These are phyloP conservation scores for Cubamyces lactineus DNA, from an alignment of 768 basidiomycete genomes.

Conservation along the genomic window DNA sequence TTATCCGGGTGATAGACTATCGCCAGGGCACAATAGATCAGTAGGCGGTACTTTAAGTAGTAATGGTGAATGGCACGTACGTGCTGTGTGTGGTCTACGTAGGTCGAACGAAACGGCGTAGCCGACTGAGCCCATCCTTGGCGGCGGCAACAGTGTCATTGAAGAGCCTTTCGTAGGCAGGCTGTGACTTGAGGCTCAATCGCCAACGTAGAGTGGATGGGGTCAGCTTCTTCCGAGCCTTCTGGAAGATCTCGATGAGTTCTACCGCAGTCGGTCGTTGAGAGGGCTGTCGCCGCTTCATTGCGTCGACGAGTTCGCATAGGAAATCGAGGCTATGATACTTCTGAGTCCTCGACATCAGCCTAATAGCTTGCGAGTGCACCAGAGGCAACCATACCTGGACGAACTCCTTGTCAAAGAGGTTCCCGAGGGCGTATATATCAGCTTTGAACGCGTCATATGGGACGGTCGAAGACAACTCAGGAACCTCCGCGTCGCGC, in stretches of 20 bases:
- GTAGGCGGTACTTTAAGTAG: too few relatives aligned
- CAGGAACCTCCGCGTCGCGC: constrained; percentile 30
- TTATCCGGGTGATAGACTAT: too few relatives aligned
- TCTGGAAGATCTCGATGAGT: constrained; percentile 1
- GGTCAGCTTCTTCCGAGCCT: not conserved
- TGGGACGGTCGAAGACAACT: constrained; percentile 24
- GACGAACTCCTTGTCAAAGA: constrained; percentile 26
- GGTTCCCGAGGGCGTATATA: constrained; percentile 32
- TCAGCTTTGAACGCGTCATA: constrained; percentile 34
- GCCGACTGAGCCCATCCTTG: constrained; percentile 8
- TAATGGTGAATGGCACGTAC: not conserved
- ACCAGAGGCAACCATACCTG: constrained; percentile 14
- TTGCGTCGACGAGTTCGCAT: constrained; percentile 3
- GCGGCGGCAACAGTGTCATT: constrained; percentile 25
- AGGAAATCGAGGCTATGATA: constrained; percentile 19
- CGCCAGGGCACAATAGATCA: too few relatives aligned
- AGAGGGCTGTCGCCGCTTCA: constrained; percentile 15
- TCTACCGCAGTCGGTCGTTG: constrained; percentile 11
- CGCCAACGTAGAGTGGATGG: constrained; percentile 13
- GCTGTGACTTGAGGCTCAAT: constrained; percentile 13
- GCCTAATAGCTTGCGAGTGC: too few relatives aligned
- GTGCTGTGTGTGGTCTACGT: not conserved
- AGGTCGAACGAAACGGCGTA: not conserved
- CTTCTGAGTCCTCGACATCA: too few relatives aligned
- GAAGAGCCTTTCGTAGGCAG: constrained; percentile 11